Conservation (phyloP, 108 stramenopile species). For the Epithemia pelagica region DNA sequence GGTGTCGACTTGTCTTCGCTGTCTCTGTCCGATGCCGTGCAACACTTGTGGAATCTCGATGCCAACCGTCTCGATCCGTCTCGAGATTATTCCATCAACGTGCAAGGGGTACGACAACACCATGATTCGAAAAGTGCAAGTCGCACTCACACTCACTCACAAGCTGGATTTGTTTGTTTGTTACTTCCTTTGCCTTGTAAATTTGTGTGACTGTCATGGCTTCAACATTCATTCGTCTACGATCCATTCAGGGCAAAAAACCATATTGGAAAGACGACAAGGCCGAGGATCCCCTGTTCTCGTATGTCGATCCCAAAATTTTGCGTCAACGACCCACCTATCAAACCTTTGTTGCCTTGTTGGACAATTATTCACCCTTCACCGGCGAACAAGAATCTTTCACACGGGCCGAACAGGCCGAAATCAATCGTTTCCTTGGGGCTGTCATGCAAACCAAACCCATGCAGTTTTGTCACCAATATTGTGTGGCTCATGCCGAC, state of each 20-base stretch:
- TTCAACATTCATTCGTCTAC: too few relatives aligned
- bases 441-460: slow-evolving; percentile 77
- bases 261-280: slow-evolving; percentile 71
- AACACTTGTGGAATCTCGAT: slow-evolving; percentile 87
- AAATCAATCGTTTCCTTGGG: slow-evolving; percentile 56
- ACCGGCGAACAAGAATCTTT: slow-evolving; percentile 60
- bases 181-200: too few relatives aligned
- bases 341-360: slow-evolving; percentile 55
- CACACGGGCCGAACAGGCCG: slow-evolving; percentile 47
- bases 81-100: slow-evolving; percentile 73
- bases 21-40: slow-evolving; percentile 44
- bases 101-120: slow-evolving; percentile 61
- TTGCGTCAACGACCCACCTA: slow-evolving; percentile 72
- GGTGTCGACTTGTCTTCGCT: slow-evolving; percentile 21
- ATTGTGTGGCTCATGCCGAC: slow-evolving; percentile 26
- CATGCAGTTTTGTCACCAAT: slow-evolving; percentile 87
- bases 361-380: slow-evolving; percentile 77
- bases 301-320: slow-evolving; percentile 31
- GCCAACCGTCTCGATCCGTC: slow-evolving; percentile 68
- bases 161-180: too few relatives aligned
- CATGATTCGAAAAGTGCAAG: too few relatives aligned
- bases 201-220: too few relatives aligned
- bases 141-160: too few relatives aligned
- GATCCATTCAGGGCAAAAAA: slow-evolving; percentile 77
- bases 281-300: slow-evolving; percentile 78